These are phyloP conservation scores for Phanerochaete sordida DNA, from an alignment of 768 basidiomycete genomes.

Conservation along the genomic window DNA sequence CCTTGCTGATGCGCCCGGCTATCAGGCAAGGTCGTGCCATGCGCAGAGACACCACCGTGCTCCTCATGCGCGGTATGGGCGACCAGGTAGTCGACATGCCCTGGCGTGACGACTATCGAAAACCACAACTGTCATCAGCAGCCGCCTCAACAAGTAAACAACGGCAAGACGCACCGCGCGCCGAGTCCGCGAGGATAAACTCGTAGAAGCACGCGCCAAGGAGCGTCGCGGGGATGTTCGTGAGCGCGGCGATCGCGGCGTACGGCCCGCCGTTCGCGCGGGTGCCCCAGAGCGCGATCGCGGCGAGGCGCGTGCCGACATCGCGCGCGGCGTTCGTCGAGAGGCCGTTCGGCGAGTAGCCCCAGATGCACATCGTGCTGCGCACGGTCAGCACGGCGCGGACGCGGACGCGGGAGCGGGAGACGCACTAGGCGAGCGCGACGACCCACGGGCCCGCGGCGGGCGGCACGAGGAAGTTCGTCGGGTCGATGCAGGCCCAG, in stretches of 20 bases:
- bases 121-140: not conserved
- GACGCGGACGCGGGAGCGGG: not conserved
- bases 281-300: conserved; percentile 58
- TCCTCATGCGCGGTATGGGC: conserved; percentile 22
- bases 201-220: conserved; percentile 53
- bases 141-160: not conserved
- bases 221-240: conserved; percentile 62
- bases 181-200: conserved; percentile 52
- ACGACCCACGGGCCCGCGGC: conserved; percentile 48
- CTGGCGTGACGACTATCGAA: conserved; percentile 23
- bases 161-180: conserved; percentile 41
- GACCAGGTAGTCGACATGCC: conserved; percentile 15
- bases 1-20: not conserved
- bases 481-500: conserved; percentile 54
- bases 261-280: conserved; percentile 51
- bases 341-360: conserved; percentile 49
- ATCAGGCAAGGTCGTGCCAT: not conserved
- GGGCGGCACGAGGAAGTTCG: conserved; percentile 57
- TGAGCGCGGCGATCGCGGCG: conserved; percentile 60
- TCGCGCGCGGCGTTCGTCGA: conserved; percentile 68
- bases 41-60: conserved; percentile 9
- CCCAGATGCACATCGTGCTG: conserved; percentile 59
- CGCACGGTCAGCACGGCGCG: not conserved
- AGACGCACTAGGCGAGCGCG: conserved; percentile 54
- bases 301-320: conserved; percentile 57